A percentile compares a stretch with the other conserved stretches of the same genome.
Evolutionary conservation across 2,329 filamentous ascomycete genomes (phyloP).

Genomic region (Fusarium musae): DNA sequence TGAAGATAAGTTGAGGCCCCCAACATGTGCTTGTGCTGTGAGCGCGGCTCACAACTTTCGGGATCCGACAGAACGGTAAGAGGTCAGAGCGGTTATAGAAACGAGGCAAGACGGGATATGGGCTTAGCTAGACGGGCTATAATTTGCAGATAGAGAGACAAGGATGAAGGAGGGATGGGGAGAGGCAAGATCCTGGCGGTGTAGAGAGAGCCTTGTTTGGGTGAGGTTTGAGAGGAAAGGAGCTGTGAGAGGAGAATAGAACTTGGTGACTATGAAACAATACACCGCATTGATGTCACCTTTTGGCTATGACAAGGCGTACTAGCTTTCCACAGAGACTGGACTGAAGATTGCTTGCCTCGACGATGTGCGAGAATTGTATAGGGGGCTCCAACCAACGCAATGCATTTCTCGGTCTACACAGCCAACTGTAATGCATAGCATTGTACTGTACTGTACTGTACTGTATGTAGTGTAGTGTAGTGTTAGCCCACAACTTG

Average conservation of each 20-base stretch:
- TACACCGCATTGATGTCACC: neutral
- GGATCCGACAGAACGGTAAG: slow-evolving; percentile 15
- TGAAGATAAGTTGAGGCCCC: slow-evolving; percentile 3
- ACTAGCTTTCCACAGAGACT: neutral
- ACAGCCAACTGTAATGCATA: neutral
- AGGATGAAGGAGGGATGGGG: neutral
- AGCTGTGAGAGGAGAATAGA: neutral
- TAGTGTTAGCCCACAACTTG: neutral
- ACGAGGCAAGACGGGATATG: slow-evolving; percentile 9
- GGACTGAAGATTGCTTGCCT: neutral
- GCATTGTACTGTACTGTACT: neutral
- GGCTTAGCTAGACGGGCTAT: neutral
- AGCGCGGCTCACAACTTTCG: slow-evolving; percentile 6
- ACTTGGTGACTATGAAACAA: neutral
- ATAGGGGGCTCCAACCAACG: neutral
- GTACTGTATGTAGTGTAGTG: neutral
- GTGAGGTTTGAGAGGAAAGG: neutral
- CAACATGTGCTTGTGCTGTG: neutral
- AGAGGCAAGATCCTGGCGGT: neutral
- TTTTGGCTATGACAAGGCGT: neutral
- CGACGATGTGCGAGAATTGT: neutral
- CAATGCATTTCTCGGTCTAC: neutral
- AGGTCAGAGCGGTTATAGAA: slow-evolving; percentile 3
- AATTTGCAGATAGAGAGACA: neutral
- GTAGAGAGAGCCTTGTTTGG: neutral